A percentile compares a stretch with the other conserved stretches of the same genome.
These are phyloP conservation scores for Dioscorea dumetorum DNA, from an alignment of 106 monocot species.

Conservation along the genomic window DNA sequence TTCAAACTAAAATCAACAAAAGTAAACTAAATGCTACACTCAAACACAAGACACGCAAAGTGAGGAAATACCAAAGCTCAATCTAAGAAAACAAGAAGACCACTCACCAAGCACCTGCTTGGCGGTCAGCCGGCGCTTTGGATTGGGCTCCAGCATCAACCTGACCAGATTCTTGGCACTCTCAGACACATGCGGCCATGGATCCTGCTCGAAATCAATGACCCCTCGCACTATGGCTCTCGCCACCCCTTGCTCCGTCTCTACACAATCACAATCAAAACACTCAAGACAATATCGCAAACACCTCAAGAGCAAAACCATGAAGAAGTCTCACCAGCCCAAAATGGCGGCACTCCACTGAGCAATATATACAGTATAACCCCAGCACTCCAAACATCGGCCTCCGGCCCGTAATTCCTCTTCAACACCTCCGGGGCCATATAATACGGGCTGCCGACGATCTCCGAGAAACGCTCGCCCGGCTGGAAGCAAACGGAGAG, in stretches of 20 bases:
- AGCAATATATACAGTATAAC: conserved; percentile 39
- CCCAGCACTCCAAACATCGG: conserved; percentile 37
- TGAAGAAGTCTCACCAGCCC: conserved; percentile 17
- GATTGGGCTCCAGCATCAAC: conserved; percentile 46
- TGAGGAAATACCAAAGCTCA: not conserved
- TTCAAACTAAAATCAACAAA: too few relatives aligned
- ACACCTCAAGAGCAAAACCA: not conserved
- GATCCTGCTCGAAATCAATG: conserved; percentile 40
- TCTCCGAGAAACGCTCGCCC: conserved; percentile 35
- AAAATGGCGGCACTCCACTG: conserved; percentile 32
- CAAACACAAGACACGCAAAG: not conserved
- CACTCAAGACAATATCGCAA: not conserved
- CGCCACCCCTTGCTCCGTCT: conserved; percentile 34
- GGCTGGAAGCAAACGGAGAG: conserved; percentile 42
- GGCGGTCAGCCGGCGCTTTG: conserved; percentile 40
- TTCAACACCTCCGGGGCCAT: conserved; percentile 39
- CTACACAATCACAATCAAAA: not conserved
- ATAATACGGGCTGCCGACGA: conserved; percentile 44
- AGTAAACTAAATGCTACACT: too few relatives aligned
- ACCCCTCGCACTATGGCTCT: conserved; percentile 34
- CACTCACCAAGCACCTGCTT: conserved; percentile 51
- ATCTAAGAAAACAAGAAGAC: not conserved
- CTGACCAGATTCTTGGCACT: conserved; percentile 45
- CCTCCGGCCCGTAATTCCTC: conserved; percentile 31
- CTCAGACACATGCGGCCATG: conserved; percentile 48